A percentile compares a stretch with the other conserved stretches of the same genome.
These are phyloP conservation scores for Lepiota brunneoincarnata DNA, from an alignment of 768 basidiomycete genomes.

Conservation along the genomic window DNA sequence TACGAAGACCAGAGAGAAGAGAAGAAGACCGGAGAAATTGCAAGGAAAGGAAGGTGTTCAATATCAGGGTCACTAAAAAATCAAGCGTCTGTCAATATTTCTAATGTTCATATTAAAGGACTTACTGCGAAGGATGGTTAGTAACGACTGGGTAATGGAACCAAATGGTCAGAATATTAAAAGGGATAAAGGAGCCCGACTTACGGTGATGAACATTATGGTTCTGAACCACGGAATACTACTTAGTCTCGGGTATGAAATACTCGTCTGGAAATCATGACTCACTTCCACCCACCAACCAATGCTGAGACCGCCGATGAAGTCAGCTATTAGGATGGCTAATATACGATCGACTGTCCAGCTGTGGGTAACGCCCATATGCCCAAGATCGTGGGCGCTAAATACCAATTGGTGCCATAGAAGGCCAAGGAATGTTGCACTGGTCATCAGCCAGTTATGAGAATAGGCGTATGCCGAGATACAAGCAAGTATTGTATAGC, in stretches of 20 bases:
- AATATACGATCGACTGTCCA: conserved; percentile 80
- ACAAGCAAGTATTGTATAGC: conserved; percentile 67
- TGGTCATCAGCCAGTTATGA: conserved; percentile 63
- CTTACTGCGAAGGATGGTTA: conserved; percentile 95
- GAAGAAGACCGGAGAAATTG: conserved; percentile 87
- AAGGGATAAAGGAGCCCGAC: conserved; percentile 28
- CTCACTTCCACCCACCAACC: conserved; percentile 98
- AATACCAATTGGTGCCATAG: conserved; percentile 97
- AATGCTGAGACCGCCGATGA: conserved; percentile 88
- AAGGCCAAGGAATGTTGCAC: conserved; percentile 80
- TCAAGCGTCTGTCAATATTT: neutral
- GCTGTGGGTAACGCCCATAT: conserved; percentile 88
- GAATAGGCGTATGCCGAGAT: conserved; percentile 61
- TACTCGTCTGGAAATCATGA: conserved; percentile 18
- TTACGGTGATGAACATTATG: conserved; percentile 95
- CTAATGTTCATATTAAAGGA: conserved; percentile 9
- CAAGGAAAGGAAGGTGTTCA: conserved; percentile 90
- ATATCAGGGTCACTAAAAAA: conserved; percentile 74
- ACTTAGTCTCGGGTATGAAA: conserved; percentile 11
- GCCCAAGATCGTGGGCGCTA: conserved; percentile 90
- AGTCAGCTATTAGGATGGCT: conserved; percentile 78
- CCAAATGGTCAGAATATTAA: conserved; percentile 5
- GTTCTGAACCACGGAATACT: conserved; percentile 44
- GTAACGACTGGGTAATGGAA: conserved; percentile 68
- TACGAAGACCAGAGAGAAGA: conserved; percentile 89